Conservation (phyloP, 768 basidiomycete species). For the Podaxis mareebaensis region DNA sequence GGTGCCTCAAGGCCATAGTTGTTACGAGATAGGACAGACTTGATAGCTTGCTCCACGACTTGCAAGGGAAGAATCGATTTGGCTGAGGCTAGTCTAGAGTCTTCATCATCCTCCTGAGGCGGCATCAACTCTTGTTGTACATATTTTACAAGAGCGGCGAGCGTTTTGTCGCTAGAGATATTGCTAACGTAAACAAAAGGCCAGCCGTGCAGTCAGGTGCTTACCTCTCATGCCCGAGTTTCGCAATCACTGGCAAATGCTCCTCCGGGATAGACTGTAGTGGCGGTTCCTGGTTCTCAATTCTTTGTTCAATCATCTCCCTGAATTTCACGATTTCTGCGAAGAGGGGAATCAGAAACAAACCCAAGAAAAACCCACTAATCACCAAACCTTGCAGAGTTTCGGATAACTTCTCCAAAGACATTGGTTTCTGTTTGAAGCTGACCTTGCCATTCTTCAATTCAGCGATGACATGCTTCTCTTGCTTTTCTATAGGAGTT, state of each 20-base stretch:
- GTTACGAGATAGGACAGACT: constrained; percentile 58
- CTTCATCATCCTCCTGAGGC: constrained; percentile 56
- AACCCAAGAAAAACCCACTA: neutral
- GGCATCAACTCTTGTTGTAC: constrained; percentile 72
- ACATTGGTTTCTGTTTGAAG: constrained; percentile 73
- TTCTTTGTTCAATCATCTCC: constrained; percentile 61
- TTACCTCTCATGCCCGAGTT: constrained; percentile 85
- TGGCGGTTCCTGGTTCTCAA: constrained; percentile 47
- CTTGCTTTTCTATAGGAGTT: constrained; percentile 33
- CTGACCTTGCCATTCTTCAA: constrained; percentile 76
- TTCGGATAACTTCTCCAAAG: constrained; percentile 78
- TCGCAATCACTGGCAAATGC: constrained; percentile 74
- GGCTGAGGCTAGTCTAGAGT: constrained; percentile 36
- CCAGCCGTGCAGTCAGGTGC: constrained; percentile 15
- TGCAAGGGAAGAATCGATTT: constrained; percentile 45
- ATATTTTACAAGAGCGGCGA: constrained; percentile 61
- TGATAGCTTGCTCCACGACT: constrained; percentile 68
- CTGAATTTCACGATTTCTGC: constrained; percentile 79
- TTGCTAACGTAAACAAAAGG: neutral
- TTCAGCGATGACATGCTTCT: constrained; percentile 52
- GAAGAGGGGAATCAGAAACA: constrained; percentile 14
- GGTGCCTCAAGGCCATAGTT: constrained; percentile 79
- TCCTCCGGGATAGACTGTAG: constrained; percentile 64
- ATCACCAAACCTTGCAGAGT: constrained; percentile 69
- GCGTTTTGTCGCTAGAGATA: constrained; percentile 66